phyloP scores from a whole-genome alignment of 2,329 filamentous ascomycete genomes.

The Paraphaeosphaeria minitans region DNA sequence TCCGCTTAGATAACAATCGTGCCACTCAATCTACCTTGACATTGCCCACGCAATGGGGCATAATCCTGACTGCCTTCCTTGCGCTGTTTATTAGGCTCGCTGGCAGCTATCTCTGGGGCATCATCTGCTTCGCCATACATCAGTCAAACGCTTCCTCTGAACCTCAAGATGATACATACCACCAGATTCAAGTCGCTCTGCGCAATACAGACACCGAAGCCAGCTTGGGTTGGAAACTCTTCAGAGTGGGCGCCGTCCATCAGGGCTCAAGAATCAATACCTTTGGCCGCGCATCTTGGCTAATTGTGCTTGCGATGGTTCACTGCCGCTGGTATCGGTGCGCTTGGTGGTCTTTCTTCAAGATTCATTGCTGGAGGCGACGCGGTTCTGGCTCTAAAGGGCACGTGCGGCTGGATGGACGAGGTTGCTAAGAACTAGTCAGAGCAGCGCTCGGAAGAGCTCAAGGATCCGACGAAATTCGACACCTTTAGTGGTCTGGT shows the following conservation, averaged over 20 bases:
- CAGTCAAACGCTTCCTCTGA: constrained; percentile 13
- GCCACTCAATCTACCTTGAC: constrained; percentile 12
- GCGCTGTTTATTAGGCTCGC: constrained; percentile 11
- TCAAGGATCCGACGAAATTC: constrained; percentile 6
- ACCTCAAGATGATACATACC: constrained; percentile 19
- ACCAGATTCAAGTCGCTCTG: constrained; percentile 19
- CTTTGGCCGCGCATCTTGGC: constrained; percentile 7
- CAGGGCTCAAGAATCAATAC: constrained; percentile 13
- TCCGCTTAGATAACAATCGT: constrained; percentile 2
- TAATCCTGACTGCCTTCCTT: constrained; percentile 10
- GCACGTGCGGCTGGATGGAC: constrained; percentile 16
- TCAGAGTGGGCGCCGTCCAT: constrained; percentile 15
- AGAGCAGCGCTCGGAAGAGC: not conserved
- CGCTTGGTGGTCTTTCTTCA: constrained; percentile 13
- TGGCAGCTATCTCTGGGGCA: constrained; percentile 8
- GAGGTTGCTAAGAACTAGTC: not conserved
- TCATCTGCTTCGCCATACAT: constrained; percentile 16
- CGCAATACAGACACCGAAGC: constrained; percentile 19
- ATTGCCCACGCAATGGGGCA: constrained; percentile 12
- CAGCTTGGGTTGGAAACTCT: constrained; percentile 11
- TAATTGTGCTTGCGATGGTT: constrained; percentile 13
- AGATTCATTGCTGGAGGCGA: constrained; percentile 12
- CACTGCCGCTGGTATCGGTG: constrained; percentile 11
- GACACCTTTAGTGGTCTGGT: constrained; percentile 11
- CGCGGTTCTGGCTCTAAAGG: constrained; percentile 6